phyloP scores from a whole-genome alignment of 1,284 basidiomycete species.

The Cystobasidium sp. region DNA sequence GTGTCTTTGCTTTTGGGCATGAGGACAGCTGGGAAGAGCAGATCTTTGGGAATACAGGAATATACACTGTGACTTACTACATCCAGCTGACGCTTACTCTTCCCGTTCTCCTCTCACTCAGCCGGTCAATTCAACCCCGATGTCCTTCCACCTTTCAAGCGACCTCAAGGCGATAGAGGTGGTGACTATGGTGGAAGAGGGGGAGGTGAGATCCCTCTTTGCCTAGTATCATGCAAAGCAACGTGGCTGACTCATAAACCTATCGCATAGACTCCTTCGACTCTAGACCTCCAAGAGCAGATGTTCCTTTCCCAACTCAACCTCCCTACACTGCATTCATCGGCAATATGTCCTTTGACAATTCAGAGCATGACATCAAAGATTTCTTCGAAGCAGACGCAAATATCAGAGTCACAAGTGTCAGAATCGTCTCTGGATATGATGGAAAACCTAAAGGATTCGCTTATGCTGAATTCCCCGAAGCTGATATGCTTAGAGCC shows the following conservation, averaged over 20 bases:
- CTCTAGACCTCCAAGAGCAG: conserved; percentile 71
- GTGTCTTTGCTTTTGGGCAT: no score
- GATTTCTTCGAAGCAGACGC: conserved; percentile 70
- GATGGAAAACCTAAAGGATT: conserved; percentile 93
- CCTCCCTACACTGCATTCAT: conserved; percentile 96
- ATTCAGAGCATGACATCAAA: conserved; percentile 79
- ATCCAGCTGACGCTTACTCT: conserved; percentile 44
- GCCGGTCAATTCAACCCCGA: conserved; percentile 25
- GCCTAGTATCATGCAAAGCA: not conserved
- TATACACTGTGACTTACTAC: not conserved
- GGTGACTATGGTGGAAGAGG: conserved; percentile 40
- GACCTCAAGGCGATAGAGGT: conserved; percentile 50
- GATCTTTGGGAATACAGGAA: no score
- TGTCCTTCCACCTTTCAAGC: conserved; percentile 28
- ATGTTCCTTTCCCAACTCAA: conserved; percentile 88
- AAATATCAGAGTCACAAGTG: conserved; percentile 69
- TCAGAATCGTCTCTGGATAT: conserved; percentile 89
- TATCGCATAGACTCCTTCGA: conserved; percentile 44
- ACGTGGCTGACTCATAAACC: not conserved
- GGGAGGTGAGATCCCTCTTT: conserved; percentile 18
- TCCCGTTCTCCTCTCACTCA: conserved; percentile 29
- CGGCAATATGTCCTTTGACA: conserved; percentile 93
- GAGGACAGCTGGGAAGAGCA: no score
- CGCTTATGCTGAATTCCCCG: conserved; percentile 93
- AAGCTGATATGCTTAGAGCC: conserved; percentile 79